These are phyloP conservation scores for Lophiostoma macrostomum DNA, from an alignment of 495 filamentous ascomycete genomes.

Conservation along the genomic window DNA sequence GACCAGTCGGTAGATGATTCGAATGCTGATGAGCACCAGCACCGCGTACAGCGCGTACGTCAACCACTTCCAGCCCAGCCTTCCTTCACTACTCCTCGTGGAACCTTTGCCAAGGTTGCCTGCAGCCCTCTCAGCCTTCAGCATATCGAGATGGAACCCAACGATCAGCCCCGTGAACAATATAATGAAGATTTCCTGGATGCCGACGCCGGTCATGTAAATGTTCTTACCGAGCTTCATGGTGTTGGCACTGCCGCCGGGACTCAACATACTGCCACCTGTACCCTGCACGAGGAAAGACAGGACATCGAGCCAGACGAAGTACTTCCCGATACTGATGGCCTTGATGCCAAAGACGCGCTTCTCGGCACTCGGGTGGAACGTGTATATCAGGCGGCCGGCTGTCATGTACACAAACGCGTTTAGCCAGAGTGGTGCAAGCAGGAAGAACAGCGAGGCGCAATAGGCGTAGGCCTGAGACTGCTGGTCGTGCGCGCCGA, in stretches of 20 bases:
- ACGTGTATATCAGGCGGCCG: constrained; percentile 58
- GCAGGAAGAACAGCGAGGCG: constrained; percentile 26
- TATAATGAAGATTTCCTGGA: constrained; percentile 60
- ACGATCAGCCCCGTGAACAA: constrained; percentile 49
- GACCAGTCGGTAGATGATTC: constrained; percentile 58
- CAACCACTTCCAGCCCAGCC: constrained; percentile 43
- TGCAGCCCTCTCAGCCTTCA: constrained; percentile 26
- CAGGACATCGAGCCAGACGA: constrained; percentile 61
- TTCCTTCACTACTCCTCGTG: too few species aligned
- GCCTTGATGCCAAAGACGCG: constrained; percentile 52
- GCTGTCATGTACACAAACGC: constrained; percentile 69
- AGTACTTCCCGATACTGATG: constrained; percentile 50
- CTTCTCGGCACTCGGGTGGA: constrained; percentile 48
- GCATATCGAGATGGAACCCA: constrained; percentile 48
- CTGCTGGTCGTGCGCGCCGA: constrained; percentile 45
- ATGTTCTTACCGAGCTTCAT: constrained; percentile 52
- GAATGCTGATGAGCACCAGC: constrained; percentile 52
- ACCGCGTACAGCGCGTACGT: constrained; percentile 52
- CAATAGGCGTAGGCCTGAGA: constrained; percentile 27
- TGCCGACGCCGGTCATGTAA: constrained; percentile 59
- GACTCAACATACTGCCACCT: constrained; percentile 49
- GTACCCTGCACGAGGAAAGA: constrained; percentile 61
- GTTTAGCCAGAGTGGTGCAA: constrained; percentile 50
- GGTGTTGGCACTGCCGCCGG: constrained; percentile 11
- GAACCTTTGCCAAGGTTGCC: too few species aligned